Conservation (phyloP, 1,284 basidiomycete genomes). For the Ustilago nuda region DNA sequence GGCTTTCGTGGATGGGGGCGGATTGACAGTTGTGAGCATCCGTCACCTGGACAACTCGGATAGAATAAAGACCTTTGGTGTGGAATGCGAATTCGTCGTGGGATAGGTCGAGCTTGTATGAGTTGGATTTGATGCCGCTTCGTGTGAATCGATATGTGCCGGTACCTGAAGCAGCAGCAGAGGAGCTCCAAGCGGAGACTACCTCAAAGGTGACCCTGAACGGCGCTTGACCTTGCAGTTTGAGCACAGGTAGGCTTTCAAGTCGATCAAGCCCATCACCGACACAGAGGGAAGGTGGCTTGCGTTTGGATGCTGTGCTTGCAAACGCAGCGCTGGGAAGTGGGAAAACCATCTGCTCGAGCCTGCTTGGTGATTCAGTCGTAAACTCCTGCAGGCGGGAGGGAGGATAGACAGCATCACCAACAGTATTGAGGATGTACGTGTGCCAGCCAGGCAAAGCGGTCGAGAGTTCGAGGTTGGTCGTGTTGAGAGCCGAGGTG, state of each 20-base stretch:
- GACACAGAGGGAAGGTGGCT: constrained; percentile 78
- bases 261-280: constrained; percentile 55
- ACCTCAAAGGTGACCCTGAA: constrained; percentile 84
- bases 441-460: constrained; percentile 82
- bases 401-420: constrained; percentile 78
- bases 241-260: constrained; percentile 70
- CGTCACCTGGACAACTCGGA: constrained; percentile 64
- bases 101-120: constrained; percentile 80
- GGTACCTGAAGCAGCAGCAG: constrained; percentile 70
- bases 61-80: constrained; percentile 77
- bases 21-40: constrained; percentile 62
- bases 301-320: constrained; percentile 9
- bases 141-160: constrained; percentile 72
- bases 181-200: constrained; percentile 37
- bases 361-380: constrained; percentile 70
- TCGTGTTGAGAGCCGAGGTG: constrained; percentile 84
- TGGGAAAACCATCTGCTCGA: constrained; percentile 61
- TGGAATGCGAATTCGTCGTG: constrained; percentile 83
- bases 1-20: constrained; percentile 9
- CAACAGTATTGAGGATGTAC: constrained; percentile 88
- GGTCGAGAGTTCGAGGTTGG: constrained; percentile 85
- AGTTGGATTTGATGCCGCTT: constrained; percentile 76
- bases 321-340: constrained; percentile 51
- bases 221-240: constrained; percentile 79
- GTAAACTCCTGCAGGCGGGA: constrained; percentile 73